phyloP scores from a whole-genome alignment of 2,329 filamentous ascomycete genomes.

The Mycogone perniciosa region DNA sequence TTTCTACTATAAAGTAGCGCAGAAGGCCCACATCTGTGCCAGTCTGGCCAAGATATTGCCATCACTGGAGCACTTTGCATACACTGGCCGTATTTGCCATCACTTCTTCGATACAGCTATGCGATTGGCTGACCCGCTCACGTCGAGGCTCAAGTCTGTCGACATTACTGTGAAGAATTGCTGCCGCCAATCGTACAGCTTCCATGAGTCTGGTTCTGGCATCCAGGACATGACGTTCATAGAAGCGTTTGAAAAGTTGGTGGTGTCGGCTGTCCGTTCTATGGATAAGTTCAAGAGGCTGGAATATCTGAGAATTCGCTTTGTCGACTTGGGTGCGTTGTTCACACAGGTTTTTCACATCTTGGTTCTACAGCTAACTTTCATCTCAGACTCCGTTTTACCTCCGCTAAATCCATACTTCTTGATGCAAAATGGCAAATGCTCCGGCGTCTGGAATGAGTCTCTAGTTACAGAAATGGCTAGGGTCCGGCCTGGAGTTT shows the following conservation, averaged over 20 bases:
- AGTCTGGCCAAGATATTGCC: slow-evolving; percentile 55
- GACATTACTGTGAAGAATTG: slow-evolving; percentile 71
- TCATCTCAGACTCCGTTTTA: slow-evolving; percentile 54
- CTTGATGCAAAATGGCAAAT: slow-evolving; percentile 52
- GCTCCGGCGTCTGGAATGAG: slow-evolving; percentile 68
- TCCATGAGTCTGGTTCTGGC: slow-evolving; percentile 59
- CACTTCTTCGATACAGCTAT: slow-evolving; percentile 58
- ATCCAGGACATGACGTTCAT: slow-evolving; percentile 70
- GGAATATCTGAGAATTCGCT: slow-evolving; percentile 62
- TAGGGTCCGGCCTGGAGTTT: slow-evolving; percentile 49
- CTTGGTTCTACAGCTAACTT: slow-evolving; percentile 11
- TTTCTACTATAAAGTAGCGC: slow-evolving; percentile 55
- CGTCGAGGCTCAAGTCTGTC: slow-evolving; percentile 54
- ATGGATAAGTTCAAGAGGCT: slow-evolving; percentile 54
- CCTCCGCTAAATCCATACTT: slow-evolving; percentile 70
- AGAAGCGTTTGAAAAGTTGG: slow-evolving; percentile 61
- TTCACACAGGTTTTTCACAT: neutral
- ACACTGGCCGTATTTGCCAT: slow-evolving; percentile 66
- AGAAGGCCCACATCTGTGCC: slow-evolving; percentile 58
- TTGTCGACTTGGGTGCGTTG: slow-evolving; percentile 60
- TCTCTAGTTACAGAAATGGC: slow-evolving; percentile 56
- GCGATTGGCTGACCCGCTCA: slow-evolving; percentile 41
- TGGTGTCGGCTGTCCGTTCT: slow-evolving; percentile 56
- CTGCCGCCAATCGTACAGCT: slow-evolving; percentile 51
- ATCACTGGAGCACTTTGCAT: slow-evolving; percentile 60